A percentile compares a stretch with the other conserved stretches of the same genome.
phyloP scores from a whole-genome alignment of 164 flowering plant species.

The Cinnamomum chago region DNA sequence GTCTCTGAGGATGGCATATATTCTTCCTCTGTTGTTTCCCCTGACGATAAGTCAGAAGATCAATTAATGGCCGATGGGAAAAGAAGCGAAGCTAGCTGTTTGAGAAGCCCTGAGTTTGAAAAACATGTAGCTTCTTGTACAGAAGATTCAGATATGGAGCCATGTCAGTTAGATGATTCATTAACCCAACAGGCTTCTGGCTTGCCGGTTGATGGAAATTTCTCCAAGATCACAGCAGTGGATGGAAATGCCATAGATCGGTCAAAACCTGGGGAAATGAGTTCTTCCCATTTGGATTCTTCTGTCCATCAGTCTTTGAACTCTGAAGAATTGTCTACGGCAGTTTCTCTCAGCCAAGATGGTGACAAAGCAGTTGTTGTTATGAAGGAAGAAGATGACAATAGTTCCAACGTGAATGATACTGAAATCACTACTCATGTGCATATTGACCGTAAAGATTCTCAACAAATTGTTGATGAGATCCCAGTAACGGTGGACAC shows the following conservation, averaged over 20 bases:
- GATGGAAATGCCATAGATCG: background rate
- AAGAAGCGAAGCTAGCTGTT: background rate
- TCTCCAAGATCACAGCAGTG: background rate
- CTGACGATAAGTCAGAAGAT: background rate
- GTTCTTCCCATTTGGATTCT: background rate
- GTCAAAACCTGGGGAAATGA: conserved; percentile 2
- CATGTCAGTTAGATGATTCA: background rate
- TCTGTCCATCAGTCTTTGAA: background rate
- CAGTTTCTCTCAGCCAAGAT: background rate
- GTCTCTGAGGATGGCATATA: too few relatives aligned
- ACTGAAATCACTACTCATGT: conserved; percentile 8
- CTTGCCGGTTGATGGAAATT: background rate
- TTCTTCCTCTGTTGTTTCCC: too few relatives aligned
- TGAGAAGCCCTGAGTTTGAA: conserved; percentile 2
- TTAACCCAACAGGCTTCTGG: background rate
- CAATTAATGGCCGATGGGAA: conserved; percentile 7
- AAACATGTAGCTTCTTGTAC: background rate
- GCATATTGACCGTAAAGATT: conserved; percentile 10
- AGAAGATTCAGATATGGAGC: conserved; percentile 3
- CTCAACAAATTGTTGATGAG: conserved; percentile 3
- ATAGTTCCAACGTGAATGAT: conserved; percentile 5
- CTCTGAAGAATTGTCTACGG: conserved; percentile 8
- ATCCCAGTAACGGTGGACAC: conserved; percentile 1
- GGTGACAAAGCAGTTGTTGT: conserved; percentile 5
- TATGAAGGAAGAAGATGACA: conserved; percentile 5